Percentiles rank a stretch among this genome's conserved stretches.
Evolutionary conservation across 2,329 filamentous ascomycete genomes (phyloP).

Genomic region (Aspergillus puulaauensis): DNA sequence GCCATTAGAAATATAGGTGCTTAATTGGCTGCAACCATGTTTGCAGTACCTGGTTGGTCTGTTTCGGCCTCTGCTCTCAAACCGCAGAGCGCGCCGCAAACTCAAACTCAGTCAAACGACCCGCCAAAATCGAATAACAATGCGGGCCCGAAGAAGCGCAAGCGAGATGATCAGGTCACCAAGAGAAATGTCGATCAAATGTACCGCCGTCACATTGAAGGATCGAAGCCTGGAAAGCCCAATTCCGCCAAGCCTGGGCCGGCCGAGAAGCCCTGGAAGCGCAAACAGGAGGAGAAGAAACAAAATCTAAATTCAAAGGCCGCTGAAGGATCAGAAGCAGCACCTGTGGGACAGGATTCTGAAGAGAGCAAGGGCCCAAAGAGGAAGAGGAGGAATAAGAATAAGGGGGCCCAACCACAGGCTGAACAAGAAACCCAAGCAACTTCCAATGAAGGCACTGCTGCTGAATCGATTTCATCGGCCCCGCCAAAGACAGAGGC

Average conservation of each 20-base stretch:
- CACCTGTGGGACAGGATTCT: constrained; percentile 7
- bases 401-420: constrained; percentile 27
- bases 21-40: constrained; percentile 56
- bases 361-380: constrained; percentile 25
- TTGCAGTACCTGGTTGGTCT: constrained; percentile 91
- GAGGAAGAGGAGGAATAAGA: constrained; percentile 36
- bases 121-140: constrained; percentile 14
- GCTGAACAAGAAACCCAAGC: constrained; percentile 17
- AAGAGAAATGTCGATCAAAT: constrained; percentile 71
- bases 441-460: constrained; percentile 13
- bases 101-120: constrained; percentile 54
- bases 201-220: constrained; percentile 78
- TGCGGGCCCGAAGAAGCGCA: constrained; percentile 53
- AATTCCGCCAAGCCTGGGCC: not conserved
- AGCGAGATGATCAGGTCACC: constrained; percentile 55
- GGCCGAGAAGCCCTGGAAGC: constrained; percentile 23
- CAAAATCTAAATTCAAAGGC: constrained; percentile 19
- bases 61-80: constrained; percentile 71
- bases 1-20: no score
- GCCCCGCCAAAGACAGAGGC: constrained; percentile 46
- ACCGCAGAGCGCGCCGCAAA: constrained; percentile 62
- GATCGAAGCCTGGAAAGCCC: constrained; percentile 45
- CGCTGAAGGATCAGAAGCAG: constrained; percentile 18
- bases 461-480: constrained; percentile 24
- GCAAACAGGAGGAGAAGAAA: constrained; percentile 29